These are phyloP conservation scores for Mimosa bimucronata DNA, from an alignment of 306 rosid species.

Conservation along the genomic window DNA sequence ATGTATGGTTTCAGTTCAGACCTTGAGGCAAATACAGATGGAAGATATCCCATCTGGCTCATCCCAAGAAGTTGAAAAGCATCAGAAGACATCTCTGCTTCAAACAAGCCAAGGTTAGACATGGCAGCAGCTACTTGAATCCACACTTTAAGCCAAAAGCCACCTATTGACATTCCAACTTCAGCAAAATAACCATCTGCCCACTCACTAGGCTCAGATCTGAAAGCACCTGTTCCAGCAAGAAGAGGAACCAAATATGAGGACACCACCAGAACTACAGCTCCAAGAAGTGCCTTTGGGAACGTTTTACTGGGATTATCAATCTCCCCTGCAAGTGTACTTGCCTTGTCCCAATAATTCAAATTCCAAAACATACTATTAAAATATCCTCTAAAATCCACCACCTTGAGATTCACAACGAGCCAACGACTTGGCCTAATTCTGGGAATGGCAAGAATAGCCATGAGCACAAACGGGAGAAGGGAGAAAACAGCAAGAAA, in stretches of 20 bases:
- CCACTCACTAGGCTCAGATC: constrained; percentile 65
- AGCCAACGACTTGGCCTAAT: constrained; percentile 68
- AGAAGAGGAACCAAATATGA: constrained; percentile 88
- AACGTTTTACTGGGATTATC: constrained; percentile 76
- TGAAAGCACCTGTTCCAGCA: constrained; percentile 85
- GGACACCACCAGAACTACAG: constrained; percentile 69
- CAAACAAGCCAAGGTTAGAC: constrained; percentile 89
- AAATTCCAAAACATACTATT: constrained; percentile 90
- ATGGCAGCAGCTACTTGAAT: constrained; percentile 86
- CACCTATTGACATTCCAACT: constrained; percentile 85
- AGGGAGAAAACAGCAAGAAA: constrained; percentile 77
- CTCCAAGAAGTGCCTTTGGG: constrained; percentile 86
- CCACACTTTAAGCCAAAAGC: constrained; percentile 91
- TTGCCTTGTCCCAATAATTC: constrained; percentile 95
- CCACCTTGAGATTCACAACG: constrained; percentile 55
- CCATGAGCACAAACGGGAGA: constrained; percentile 68
- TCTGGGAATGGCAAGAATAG: constrained; percentile 63
- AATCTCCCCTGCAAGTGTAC: constrained; percentile 92
- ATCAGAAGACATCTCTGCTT: constrained; percentile 95
- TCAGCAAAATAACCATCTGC: constrained; percentile 87
- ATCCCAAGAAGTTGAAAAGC: constrained; percentile 90
- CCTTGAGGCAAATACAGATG: constrained; percentile 85
- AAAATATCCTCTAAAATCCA: constrained; percentile 78
- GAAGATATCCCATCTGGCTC: constrained; percentile 96
- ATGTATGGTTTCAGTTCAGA: constrained; percentile 32